A percentile compares a stretch with the other conserved stretches of the same genome.
Conservation (phyloP, 2,329 filamentous ascomycete genomes). For the Diplodia sapinea region DNA sequence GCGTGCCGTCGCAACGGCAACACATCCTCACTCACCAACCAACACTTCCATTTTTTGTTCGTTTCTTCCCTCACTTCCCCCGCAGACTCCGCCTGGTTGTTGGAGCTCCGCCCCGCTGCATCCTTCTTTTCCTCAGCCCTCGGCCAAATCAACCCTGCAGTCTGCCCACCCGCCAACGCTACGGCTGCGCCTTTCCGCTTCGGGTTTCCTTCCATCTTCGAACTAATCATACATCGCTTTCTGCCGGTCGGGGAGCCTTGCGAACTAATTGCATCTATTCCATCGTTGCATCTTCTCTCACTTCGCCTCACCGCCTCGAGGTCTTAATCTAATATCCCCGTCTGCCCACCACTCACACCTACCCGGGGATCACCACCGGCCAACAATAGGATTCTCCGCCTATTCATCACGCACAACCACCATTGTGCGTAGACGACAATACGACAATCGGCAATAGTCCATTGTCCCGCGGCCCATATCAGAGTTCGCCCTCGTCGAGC, state of each 20-base stretch:
- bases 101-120: conserved; percentile 30
- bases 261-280: conserved; percentile 29
- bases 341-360: neutral
- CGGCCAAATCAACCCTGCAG: conserved; percentile 25
- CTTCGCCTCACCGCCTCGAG: conserved; percentile 15
- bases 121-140: conserved; percentile 27
- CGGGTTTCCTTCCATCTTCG: conserved; percentile 21
- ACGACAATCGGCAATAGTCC: conserved; percentile 9
- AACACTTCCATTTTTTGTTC: conserved; percentile 11
- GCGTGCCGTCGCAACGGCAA: conserved; percentile 8
- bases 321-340: conserved; percentile 30
- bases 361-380: neutral
- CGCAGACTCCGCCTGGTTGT: conserved; percentile 31
- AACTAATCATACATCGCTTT: conserved; percentile 26
- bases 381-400: conserved; percentile 28
- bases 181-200: conserved; percentile 22
- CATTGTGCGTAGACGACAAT: neutral
- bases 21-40: conserved; percentile 7
- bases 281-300: conserved; percentile 9
- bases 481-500: neutral
- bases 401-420: conserved; percentile 3
- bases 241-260: conserved; percentile 31
- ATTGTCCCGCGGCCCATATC: conserved; percentile 6
- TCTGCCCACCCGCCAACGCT: neutral
- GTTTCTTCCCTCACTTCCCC: conserved; percentile 21